Base-by-base conservation (phyloP, 2,329 filamentous ascomycete genomes). In the Verruconis gallopava region DNA sequence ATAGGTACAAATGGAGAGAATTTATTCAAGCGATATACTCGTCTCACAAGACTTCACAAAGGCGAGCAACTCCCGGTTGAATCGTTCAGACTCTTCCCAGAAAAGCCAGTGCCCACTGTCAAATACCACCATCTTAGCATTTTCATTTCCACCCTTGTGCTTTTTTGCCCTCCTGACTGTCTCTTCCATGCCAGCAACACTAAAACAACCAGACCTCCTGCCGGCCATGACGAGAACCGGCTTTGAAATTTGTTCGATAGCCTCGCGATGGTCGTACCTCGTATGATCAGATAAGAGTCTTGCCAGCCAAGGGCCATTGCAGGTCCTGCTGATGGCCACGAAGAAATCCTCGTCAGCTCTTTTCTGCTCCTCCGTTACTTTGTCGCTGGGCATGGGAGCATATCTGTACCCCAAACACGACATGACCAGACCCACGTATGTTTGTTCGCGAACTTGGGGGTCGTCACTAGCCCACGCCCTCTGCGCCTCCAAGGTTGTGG, bases 91-190 rank as follows among this genome's bases (percentile, higher is more conserved):
- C 19, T 52, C 42, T 44, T 56, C 54, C 52, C 53, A 56, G 34
- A 54, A 56, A 35, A 52, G 54, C 54, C 54, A 56, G 40, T 56
- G 54, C 3, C 54, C 54, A n/a, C 54, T 53, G 52, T 50, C 53
- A 17, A 50, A 46, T 3, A 54, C 44, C 2, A 36, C 42, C 1
- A 53, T 45, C 9, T 52, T 52, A 35, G 40, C 47, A 1, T 52
- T 48, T 15, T 22, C 6, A 6, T 36, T 36, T 5, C 4, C 21
- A 11, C 19, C 15, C 17, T n/a, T 3, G 4, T 17, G 30, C 15
- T 19, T 20, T 21, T 53, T 53, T 2, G 51, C 48, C 36, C 54
- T 22, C 3, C 50, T 44, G 1, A 53, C 50, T 2, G 52, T 51
- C n/a, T 47, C 50, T 4, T 55, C 37, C 3, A 50, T 49, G 3